phyloP scores from a whole-genome alignment of 2,329 filamentous ascomycete genomes.

The Apiospora marii region DNA sequence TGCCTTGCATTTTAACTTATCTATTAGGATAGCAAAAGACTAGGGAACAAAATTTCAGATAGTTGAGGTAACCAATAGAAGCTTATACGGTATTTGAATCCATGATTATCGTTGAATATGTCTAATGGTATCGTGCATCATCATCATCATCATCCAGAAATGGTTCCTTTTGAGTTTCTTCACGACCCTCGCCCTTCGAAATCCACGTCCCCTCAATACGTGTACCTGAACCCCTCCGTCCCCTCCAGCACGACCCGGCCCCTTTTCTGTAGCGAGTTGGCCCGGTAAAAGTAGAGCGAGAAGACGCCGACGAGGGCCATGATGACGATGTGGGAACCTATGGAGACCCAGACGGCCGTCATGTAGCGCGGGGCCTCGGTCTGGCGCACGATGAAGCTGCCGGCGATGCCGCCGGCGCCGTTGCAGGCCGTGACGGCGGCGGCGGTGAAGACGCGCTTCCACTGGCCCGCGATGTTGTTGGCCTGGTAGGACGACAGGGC shows the following conservation, averaged over 20 bases:
- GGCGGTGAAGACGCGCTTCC: conserved; percentile 69
- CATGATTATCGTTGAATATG: background rate
- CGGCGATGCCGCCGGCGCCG: conserved; percentile 69
- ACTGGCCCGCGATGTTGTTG: conserved; percentile 70
- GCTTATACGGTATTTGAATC: background rate
- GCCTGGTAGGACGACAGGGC: conserved; percentile 69
- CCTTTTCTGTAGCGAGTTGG: conserved; percentile 56
- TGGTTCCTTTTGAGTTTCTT: background rate
- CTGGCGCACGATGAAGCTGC: conserved; percentile 70
- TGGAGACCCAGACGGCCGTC: conserved; percentile 73
- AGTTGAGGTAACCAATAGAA: background rate
- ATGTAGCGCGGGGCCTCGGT: conserved; percentile 68
- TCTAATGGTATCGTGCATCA: background rate
- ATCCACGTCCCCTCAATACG: conserved; percentile 22
- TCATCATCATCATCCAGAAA: background rate
- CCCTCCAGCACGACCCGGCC: conserved; percentile 60
- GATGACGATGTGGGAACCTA: conserved; percentile 69
- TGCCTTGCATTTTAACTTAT: background rate
- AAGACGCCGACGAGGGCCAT: conserved; percentile 61
- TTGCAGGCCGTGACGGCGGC: conserved; percentile 68
- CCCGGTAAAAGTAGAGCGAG: conserved; percentile 59
- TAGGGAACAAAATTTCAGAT: background rate
- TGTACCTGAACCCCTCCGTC: conserved; percentile 44
- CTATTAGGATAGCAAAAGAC: background rate
- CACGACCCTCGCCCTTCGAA: background rate